phyloP scores from a whole-genome alignment of 2,329 filamentous ascomycete genomes.

The Neofusicoccum sp. region DNA sequence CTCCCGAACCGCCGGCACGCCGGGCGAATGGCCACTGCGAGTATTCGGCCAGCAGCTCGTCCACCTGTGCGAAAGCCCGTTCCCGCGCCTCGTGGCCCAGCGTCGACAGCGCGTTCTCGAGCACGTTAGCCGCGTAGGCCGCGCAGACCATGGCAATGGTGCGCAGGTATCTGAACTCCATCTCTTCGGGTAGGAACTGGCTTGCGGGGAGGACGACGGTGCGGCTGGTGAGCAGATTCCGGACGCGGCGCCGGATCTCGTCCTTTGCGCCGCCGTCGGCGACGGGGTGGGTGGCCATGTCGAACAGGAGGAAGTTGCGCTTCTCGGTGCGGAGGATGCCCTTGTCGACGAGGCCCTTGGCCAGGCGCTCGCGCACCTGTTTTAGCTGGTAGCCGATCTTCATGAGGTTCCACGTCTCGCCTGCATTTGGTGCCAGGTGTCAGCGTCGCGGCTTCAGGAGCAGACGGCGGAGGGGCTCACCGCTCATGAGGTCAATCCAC shows the following conservation, averaged over 20 bases:
- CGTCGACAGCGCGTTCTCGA: constrained; percentile 95
- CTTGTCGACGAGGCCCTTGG: constrained; percentile 97
- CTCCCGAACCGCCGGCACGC: constrained; percentile 73
- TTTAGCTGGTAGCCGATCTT: constrained; percentile 99
- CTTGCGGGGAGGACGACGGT: constrained; percentile 86
- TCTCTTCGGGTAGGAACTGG: constrained; percentile 89
- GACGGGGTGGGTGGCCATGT: constrained; percentile 98
- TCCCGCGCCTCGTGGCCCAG: constrained; percentile 93
- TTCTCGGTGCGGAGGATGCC: constrained; percentile 98
- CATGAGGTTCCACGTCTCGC: constrained; percentile 99
- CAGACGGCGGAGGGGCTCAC: constrained; percentile 55
- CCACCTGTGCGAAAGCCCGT: constrained; percentile 93
- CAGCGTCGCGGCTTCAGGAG: not conserved
- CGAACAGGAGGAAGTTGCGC: constrained; percentile 98
- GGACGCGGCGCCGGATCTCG: constrained; percentile 89
- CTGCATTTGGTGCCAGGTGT: constrained; percentile 52
- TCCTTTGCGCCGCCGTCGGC: constrained; percentile 97
- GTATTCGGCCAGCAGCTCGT: constrained; percentile 93
- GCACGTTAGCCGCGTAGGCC: constrained; percentile 94
- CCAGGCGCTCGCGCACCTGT: constrained; percentile 95
- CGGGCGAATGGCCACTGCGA: constrained; percentile 96
- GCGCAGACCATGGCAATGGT: constrained; percentile 97
- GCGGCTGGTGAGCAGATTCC: constrained; percentile 88
- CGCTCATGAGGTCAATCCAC: constrained; percentile 99
- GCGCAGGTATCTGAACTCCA: constrained; percentile 90